Base-by-base conservation (phyloP, 2,329 filamentous ascomycete genomes). In the Penicillium sp. region DNA sequence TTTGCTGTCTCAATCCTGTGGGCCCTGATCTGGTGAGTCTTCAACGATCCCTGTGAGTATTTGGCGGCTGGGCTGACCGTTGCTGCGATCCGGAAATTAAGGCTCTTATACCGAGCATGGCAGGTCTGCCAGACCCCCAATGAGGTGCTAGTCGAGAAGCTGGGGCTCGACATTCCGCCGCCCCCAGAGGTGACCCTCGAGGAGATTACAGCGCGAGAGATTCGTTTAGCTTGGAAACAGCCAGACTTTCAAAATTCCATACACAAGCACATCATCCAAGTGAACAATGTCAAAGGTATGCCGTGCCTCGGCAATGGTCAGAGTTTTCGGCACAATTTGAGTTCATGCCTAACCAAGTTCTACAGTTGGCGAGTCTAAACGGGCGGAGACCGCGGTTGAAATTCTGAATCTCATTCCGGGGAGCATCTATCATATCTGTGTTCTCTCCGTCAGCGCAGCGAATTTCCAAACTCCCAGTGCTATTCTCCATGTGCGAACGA, bases 101-200 rank as follows among this genome's bases (percentile, higher is more conserved):
- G 91, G 92, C 84, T 96, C 62, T 83, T 92, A 60, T 90, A 91
- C 75, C 89, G 95, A 73, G 91, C 92, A 62, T 92, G 90, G 80
- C 90, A 93, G 73, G 95, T 96, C 39, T 83, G 97, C 55, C 89
- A 91, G 78, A 96, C 94, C 69, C 92, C 94, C 25, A 92, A 96
- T 58, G 91, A 94, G 58, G 88, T 96, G 64, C 86, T 99, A 50
- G 93, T 98, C 69, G 88, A 88, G 68, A 91, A 97, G 52, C 87
- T 99, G 50, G 93, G 94, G 60, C 88, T 98, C 73, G 95, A 99
- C 73, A 94, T 99, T 54, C 95, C 95, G 62, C 89, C 92, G 63
- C 84, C 91, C 25, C 95, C 95, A 54, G 88, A 93, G 73, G 90
- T 98, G 42, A 96, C 92, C 54, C 86, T 99, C 37, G 92, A 94